A percentile compares a stretch with the other conserved stretches of the same genome.
phyloP scores from a whole-genome alignment of 208 protist species.

The Acanthamoeba culbertsoni region DNA sequence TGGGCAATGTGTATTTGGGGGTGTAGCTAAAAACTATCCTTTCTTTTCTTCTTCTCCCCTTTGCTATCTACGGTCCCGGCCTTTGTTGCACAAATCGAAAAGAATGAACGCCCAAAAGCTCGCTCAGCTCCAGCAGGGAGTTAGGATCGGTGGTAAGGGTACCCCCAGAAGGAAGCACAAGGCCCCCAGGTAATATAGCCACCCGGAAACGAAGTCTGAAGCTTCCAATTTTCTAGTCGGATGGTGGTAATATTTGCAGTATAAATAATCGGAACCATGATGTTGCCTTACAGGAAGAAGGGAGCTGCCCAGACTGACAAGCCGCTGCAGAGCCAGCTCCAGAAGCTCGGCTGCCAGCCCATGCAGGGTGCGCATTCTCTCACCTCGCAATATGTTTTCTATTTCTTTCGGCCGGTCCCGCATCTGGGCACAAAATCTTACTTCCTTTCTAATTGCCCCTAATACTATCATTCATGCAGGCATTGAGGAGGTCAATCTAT shows the following conservation, averaged over 20 bases:
- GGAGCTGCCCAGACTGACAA: slow-evolving; percentile 89
- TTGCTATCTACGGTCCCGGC: not conserved
- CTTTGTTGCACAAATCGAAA: not conserved
- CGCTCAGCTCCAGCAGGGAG: slow-evolving; percentile 70
- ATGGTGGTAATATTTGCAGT: no score
- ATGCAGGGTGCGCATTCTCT: slow-evolving; percentile 86
- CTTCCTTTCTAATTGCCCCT: not conserved
- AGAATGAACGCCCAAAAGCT: slow-evolving; percentile 25
- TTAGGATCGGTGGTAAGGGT: slow-evolving; percentile 96
- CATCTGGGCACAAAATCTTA: not conserved
- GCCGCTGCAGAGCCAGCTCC: slow-evolving; percentile 92
- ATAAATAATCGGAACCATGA: not conserved
- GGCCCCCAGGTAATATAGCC: slow-evolving; percentile 61
- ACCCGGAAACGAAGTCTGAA: not conserved
- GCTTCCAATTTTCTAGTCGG: no score
- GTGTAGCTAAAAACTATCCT: not conserved
- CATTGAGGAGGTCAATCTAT: slow-evolving; percentile 96
- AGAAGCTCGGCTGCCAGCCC: slow-evolving; percentile 92
- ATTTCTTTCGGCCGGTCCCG: no score
- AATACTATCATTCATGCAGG: not conserved
- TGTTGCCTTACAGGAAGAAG: slow-evolving; percentile 45
- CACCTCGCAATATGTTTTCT: not conserved
- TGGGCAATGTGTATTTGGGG: not conserved
- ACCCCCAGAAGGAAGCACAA: slow-evolving; percentile 89
- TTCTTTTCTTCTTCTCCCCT: not conserved